Conservation (phyloP, 768 basidiomycete genomes). For the Lactarius akahatsu region DNA sequence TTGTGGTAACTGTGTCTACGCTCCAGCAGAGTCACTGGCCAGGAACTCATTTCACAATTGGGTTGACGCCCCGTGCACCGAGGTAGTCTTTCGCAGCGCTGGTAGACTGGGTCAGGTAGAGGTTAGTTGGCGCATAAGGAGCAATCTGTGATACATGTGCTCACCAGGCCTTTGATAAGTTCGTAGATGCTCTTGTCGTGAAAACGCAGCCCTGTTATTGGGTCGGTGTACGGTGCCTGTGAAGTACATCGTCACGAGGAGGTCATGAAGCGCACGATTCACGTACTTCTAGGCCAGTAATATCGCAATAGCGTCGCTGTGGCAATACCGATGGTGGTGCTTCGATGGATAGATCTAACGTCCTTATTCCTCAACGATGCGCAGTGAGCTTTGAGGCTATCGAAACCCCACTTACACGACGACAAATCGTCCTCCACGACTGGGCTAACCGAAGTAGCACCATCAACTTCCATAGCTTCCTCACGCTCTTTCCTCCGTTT, state of each 20-base stretch:
- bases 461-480: constrained; percentile 58
- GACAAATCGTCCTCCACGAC: constrained; percentile 59
- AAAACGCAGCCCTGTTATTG: constrained; percentile 74
- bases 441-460: constrained; percentile 33
- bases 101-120: constrained; percentile 47
- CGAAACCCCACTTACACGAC: constrained; percentile 53
- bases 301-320: constrained; percentile 77
- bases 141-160: constrained; percentile 23
- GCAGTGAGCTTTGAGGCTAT: not conserved
- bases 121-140: not conserved
- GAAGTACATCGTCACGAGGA: not conserved
- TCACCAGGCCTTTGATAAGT: constrained; percentile 69
- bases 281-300: constrained; percentile 76
- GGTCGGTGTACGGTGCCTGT: constrained; percentile 82
- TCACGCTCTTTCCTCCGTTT: constrained; percentile 49
- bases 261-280: not conserved
- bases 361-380: not conserved
- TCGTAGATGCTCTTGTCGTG: constrained; percentile 89
- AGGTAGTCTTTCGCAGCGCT: constrained; percentile 77
- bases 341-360: constrained; percentile 73
- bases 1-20: not conserved
- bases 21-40: not conserved
- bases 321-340: constrained; percentile 82
- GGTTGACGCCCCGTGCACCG: constrained; percentile 48
- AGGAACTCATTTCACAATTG: constrained; percentile 36